phyloP scores from a whole-genome alignment of 768 basidiomycete species.

The Phlebiopsis gigantea region DNA sequence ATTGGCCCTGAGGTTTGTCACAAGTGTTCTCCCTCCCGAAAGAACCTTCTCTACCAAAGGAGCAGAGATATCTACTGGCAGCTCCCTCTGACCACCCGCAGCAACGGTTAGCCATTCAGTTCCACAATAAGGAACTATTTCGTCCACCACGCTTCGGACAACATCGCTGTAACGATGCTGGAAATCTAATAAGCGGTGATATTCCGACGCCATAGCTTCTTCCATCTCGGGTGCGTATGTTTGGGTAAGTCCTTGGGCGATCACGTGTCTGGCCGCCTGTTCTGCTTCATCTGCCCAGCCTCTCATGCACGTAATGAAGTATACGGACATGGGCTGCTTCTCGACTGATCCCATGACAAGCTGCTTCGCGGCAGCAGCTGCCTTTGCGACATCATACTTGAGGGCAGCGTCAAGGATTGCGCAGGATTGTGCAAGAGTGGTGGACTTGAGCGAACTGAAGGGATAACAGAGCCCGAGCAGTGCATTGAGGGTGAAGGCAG shows the following conservation, averaged over 20 bases:
- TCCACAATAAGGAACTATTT: no score
- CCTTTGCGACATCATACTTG: not conserved
- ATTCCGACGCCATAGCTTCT: not conserved
- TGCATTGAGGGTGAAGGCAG: not conserved
- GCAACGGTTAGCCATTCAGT: no score
- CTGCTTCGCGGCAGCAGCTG: not conserved
- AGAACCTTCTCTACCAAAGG: no score
- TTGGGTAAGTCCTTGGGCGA: not conserved
- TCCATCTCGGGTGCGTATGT: conserved; percentile 10
- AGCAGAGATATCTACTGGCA: no score
- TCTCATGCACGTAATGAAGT: not conserved
- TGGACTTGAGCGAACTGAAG: no score
- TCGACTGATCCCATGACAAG: not conserved
- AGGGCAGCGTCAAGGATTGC: not conserved
- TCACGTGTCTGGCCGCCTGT: not conserved
- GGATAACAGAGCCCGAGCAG: not conserved
- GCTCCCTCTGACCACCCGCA: no score
- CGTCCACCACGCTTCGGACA: no score
- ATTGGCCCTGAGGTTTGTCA: no score
- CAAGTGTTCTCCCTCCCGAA: no score
- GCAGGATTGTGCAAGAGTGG: no score
- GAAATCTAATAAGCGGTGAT: not conserved
- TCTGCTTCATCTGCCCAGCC: conserved; percentile 3
- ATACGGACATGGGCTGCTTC: not conserved
- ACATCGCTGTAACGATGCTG: not conserved